Base-by-base conservation (phyloP, 2,329 filamentous ascomycete species). In the Diplodia sapinea region DNA sequence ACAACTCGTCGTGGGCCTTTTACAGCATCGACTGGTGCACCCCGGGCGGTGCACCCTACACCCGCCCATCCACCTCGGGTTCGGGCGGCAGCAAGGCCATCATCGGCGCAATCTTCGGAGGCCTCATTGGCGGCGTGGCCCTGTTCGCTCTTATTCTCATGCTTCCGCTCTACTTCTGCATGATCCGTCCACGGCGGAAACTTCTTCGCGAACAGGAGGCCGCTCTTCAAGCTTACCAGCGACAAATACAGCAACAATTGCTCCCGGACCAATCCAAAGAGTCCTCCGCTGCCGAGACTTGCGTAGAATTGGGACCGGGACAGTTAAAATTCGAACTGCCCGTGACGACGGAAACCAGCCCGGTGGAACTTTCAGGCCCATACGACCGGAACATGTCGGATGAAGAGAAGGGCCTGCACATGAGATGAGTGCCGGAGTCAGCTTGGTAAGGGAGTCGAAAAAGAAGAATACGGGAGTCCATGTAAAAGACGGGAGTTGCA, bases 1-100 rank as follows among this genome's bases (percentile, higher is more conserved):
- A 75, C 64, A 73, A 73, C 52, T 68, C 73, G 2, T 71, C 72
- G 6, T 76, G 73, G 73, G 65, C 69, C 8, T 75, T 74, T 43
- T 76, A 74, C 64, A 74, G 73, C 40, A 73, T 76, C 26, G 73
- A 75, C 38, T 49, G 5, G 2, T 62, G 57, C 29, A 62, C 57
- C 5, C 26, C n/a, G 3, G 68, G 70, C 2, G 75, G 74, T 54
- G 47, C 70, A 4, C 64, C 62, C 0, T 71, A 71, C 15, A 55
- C 20, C 20, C 17, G 43, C 13, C 8, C 26, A 15, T 62, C 57
- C 8, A 23, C 40, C 0, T 50, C 40, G 12, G 7, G 1, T 26
- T 62, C 57, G 11, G 3, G 70, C 71, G 3, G 63, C 67, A 33
- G 68, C 61, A 9, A 6, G 23, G 20, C 56, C 49, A 6, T 47